A percentile compares a stretch with the other conserved stretches of the same genome.
Evolutionary conservation across 1,139 yeast genomes (phyloP).

Genomic region (Geotrichum citri-aurantii): DNA sequence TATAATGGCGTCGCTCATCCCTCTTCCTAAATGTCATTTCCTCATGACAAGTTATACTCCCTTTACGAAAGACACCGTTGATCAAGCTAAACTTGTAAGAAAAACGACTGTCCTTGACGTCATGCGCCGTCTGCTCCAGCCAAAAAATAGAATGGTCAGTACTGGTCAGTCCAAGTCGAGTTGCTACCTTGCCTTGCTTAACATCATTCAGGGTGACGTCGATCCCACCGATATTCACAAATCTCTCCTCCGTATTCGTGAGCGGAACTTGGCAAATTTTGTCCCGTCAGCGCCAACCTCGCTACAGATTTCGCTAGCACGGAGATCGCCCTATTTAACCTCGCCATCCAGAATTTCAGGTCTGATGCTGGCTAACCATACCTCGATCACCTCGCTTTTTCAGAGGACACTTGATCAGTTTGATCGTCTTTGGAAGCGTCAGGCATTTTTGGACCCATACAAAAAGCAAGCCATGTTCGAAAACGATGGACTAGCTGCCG

Average conservation of each 20-base stretch:
- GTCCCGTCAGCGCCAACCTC: conserved; percentile 86
- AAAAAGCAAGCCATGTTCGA: conserved; percentile 50
- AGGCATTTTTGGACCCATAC: conserved; percentile 82
- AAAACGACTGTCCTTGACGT: conserved; percentile 81
- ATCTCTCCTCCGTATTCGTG: conserved; percentile 71
- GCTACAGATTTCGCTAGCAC: conserved; percentile 71
- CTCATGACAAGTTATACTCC: conserved; percentile 86
- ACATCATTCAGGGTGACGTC: conserved; percentile 67
- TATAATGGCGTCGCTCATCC: conserved; percentile 74
- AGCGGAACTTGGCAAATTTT: conserved; percentile 57
- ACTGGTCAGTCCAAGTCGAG: conserved; percentile 37
- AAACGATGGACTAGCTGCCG: conserved; percentile 53
- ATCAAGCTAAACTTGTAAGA: conserved; percentile 54
- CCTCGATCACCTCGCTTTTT: conserved; percentile 62
- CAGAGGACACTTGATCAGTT: conserved; percentile 67
- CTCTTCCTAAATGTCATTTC: conserved; percentile 87
- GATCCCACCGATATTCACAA: conserved; percentile 76
- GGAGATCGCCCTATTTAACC: conserved; percentile 56
- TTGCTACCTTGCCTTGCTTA: conserved; percentile 64
- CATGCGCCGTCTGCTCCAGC: conserved; percentile 73
- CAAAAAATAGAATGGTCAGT: conserved; percentile 66
- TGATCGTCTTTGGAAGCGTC: conserved; percentile 70
- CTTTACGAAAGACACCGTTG: conserved; percentile 59
- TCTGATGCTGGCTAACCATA: conserved; percentile 70
- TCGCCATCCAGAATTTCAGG: conserved; percentile 44